A percentile compares a stretch with the other conserved stretches of the same genome.
These are phyloP conservation scores for Pogostemon cablin DNA, from an alignment of 257 asterid species.

Conservation along the genomic window DNA sequence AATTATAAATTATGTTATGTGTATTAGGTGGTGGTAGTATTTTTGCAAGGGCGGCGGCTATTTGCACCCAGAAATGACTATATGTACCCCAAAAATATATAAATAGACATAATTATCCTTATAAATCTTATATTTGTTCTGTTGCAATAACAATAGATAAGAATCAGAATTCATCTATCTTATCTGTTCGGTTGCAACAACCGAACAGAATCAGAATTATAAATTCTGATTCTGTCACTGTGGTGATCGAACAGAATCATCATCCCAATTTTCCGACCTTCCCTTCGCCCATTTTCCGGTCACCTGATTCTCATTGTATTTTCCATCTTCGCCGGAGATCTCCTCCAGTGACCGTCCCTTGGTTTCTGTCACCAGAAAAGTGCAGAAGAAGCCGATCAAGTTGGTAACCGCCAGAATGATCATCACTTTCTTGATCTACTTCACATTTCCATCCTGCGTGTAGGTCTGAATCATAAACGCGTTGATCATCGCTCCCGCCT, in stretches of 20 bases:
- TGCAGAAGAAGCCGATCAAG: constrained; percentile 37
- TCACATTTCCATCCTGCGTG: constrained; percentile 29
- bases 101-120: too few relatives aligned
- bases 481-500: constrained; percentile 45
- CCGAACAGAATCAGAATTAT: too few relatives aligned
- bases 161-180: too few relatives aligned
- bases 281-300: neutral
- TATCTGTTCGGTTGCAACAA: too few relatives aligned
- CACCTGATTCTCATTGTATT: constrained; percentile 6
- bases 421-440: constrained; percentile 39
- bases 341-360: constrained; percentile 44
- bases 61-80: too few relatives aligned
- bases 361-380: constrained; percentile 42
- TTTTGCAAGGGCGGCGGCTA: too few relatives aligned
- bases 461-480: constrained; percentile 39
- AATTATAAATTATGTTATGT: too few relatives aligned
- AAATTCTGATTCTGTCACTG: too few relatives aligned
- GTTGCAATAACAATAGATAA: too few relatives aligned
- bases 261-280: constrained; percentile 35
- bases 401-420: constrained; percentile 31
- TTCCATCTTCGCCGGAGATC: constrained; percentile 42
- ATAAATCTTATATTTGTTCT: too few relatives aligned
- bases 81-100: too few relatives aligned
- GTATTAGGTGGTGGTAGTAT: too few relatives aligned
- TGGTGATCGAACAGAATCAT: neutral